Evolutionary conservation across 345 rosid species (phyloP).

Genomic region (Salix dunnii): DNA sequence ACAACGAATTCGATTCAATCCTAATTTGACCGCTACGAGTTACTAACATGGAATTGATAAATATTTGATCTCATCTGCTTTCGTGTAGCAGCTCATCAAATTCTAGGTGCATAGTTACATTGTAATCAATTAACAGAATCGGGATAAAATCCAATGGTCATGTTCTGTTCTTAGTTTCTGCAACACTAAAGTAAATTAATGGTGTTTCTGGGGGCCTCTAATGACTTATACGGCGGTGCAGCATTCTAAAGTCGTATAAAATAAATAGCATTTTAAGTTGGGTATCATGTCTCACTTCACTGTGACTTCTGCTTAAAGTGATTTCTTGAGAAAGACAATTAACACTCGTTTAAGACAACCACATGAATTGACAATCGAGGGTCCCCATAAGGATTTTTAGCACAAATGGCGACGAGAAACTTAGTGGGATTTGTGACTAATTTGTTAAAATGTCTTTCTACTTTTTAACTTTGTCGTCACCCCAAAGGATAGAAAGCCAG

Average conservation of each 20-base stretch:
- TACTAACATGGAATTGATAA: no score
- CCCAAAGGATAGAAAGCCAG: conserved; percentile 40
- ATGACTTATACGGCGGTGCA: not conserved
- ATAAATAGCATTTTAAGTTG: conserved; percentile 17
- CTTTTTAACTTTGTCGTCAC: conserved; percentile 51
- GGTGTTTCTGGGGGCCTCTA: not conserved
- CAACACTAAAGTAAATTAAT: not conserved
- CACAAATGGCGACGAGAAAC: not conserved
- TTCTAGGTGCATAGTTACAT: not conserved
- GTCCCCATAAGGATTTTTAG: not conserved
- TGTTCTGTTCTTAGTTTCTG: not conserved
- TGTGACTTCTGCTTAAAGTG: conserved; percentile 35
- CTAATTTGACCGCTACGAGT: no score
- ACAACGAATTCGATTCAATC: no score
- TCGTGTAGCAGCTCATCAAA: no score
- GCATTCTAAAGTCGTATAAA: not conserved
- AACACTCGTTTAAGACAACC: not conserved
- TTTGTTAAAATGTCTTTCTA: conserved; percentile 26
- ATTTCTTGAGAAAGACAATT: not conserved
- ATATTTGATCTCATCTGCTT: not conserved
- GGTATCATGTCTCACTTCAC: conserved; percentile 40
- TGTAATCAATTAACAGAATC: not conserved
- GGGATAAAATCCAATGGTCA: not conserved
- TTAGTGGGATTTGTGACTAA: conserved; percentile 7
- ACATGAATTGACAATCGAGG: not conserved